These are phyloP conservation scores for Chlorophyllum brunneum DNA, from an alignment of 768 basidiomycete species.

Conservation along the genomic window DNA sequence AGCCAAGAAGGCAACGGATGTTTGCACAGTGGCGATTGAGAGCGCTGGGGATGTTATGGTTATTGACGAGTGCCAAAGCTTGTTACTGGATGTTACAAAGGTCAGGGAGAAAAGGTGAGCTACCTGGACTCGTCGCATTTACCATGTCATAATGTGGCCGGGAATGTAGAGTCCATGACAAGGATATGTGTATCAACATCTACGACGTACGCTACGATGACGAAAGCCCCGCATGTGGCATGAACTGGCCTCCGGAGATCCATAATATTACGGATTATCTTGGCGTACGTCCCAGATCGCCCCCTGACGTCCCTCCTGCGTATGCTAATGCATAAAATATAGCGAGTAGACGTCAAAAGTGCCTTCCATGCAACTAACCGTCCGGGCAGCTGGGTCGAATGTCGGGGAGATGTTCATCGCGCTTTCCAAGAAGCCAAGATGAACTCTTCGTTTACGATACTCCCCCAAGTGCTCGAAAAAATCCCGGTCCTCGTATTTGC, in stretches of 20 bases:
- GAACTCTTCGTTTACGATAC: slow-evolving; percentile 66
- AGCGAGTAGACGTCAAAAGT: slow-evolving; percentile 71
- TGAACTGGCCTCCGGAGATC: slow-evolving; percentile 97
- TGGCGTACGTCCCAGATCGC: slow-evolving; percentile 55
- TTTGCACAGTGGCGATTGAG: slow-evolving; percentile 49
- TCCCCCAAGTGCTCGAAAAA: slow-evolving; percentile 74
- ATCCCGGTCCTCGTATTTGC: slow-evolving; percentile 90
- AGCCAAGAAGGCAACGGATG: slow-evolving; percentile 52
- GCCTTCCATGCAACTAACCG: slow-evolving; percentile 82
- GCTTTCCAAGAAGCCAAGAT: slow-evolving; percentile 55
- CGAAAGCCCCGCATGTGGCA: slow-evolving; percentile 81
- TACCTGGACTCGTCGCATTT: neutral
- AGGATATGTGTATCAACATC: slow-evolving; percentile 82
- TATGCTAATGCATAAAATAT: neutral
- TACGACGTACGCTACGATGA: slow-evolving; percentile 95
- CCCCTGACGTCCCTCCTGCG: neutral
- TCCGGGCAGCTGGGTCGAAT: slow-evolving; percentile 85
- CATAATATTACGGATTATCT: slow-evolving; percentile 72
- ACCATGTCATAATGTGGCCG: neutral
- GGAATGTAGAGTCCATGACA: slow-evolving; percentile 56
- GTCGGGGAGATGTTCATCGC: slow-evolving; percentile 59
- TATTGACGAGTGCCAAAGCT: slow-evolving; percentile 51
- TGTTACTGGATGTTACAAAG: slow-evolving; percentile 45
- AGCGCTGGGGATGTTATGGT: slow-evolving; percentile 52
- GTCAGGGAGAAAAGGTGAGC: slow-evolving; percentile 38